phyloP scores from a whole-genome alignment of 306 rosid genomes.

The Dryas drummondii region DNA sequence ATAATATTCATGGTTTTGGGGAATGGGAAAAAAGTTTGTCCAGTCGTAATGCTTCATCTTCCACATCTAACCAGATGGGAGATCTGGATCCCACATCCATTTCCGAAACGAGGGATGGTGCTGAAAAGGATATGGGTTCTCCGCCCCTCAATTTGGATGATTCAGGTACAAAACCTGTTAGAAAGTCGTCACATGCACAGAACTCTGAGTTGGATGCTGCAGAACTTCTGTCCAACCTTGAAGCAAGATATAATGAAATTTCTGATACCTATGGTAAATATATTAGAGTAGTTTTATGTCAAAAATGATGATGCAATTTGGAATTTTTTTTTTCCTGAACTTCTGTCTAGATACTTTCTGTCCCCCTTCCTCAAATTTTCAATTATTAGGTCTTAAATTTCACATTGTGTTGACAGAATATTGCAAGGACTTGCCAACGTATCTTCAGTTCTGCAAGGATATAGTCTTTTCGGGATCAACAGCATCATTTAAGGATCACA shows the following conservation, averaged over 20 bases:
- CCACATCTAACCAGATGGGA: slow-evolving; percentile 16
- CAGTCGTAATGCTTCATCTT: slow-evolving; percentile 26
- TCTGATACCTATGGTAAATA: slow-evolving; percentile 49
- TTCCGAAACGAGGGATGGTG: slow-evolving; percentile 24
- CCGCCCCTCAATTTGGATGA: slow-evolving; percentile 19
- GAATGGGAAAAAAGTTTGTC: slow-evolving; percentile 84
- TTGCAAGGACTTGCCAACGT: slow-evolving; percentile 67
- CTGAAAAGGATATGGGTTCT: slow-evolving; percentile 27
- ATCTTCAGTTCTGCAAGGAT: slow-evolving; percentile 79
- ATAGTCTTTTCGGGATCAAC: slow-evolving; percentile 75
- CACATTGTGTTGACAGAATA: slow-evolving; percentile 46
- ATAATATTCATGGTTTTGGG: slow-evolving; percentile 74
- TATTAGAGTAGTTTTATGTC: background rate
- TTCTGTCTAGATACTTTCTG: slow-evolving; percentile 9
- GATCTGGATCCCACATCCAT: slow-evolving; percentile 12
- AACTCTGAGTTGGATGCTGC: slow-evolving; percentile 44
- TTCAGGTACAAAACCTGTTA: slow-evolving; percentile 21
- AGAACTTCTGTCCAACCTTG: slow-evolving; percentile 59
- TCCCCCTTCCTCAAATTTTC: background rate
- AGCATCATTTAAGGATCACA: slow-evolving; percentile 54
- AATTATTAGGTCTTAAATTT: slow-evolving; percentile 13
- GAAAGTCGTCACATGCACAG: slow-evolving; percentile 28
- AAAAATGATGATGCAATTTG: slow-evolving; percentile 13
- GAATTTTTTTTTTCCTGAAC: background rate
- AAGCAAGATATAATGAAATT: slow-evolving; percentile 53